A percentile compares a stretch with the other conserved stretches of the same genome.
Conservation (phyloP, 192 early-diverging fungal species). For the Geranomyces variabilis region DNA sequence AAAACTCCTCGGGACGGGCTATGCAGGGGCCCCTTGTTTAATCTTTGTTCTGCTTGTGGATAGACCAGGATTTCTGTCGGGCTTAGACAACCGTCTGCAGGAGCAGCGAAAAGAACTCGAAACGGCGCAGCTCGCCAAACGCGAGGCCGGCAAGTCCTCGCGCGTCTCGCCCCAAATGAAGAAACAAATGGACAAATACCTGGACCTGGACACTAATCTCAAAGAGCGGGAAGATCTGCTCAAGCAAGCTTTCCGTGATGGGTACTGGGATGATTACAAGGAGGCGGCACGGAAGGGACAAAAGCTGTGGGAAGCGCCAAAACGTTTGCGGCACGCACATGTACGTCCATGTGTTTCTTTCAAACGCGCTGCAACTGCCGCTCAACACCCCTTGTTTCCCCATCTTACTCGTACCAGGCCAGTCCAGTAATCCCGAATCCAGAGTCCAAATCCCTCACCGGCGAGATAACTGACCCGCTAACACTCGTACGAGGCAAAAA, state of each 20-base stretch:
- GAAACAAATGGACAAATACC: constrained; percentile 39
- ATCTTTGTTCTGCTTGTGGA: too few species aligned
- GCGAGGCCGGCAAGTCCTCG: constrained; percentile 5
- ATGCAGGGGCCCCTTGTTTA: background rate
- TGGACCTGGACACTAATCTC: constrained; percentile 35
- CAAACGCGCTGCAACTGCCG: background rate
- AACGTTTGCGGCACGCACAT: constrained; percentile 19
- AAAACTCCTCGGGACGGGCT: background rate
- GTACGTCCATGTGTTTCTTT: constrained; percentile 16
- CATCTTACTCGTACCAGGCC: background rate
- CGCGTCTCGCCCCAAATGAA: constrained; percentile 28
- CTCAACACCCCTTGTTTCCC: too few species aligned
- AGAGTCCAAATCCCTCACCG: constrained; percentile 31
- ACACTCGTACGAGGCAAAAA: constrained; percentile 26
- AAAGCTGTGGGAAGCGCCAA: constrained; percentile 54
- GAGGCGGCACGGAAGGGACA: constrained; percentile 48
- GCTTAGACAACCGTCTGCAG: constrained; percentile 34
- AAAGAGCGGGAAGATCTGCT: constrained; percentile 40
- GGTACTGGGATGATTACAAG: constrained; percentile 48
- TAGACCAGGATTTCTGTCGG: constrained; percentile 33
- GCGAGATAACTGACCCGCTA: constrained; percentile 35
- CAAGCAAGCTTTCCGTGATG: constrained; percentile 39
- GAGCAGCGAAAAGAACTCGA: constrained; percentile 40
- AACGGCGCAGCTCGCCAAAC: constrained; percentile 30
- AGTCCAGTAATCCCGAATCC: constrained; percentile 43